Base-by-base conservation (phyloP, 2,329 filamentous ascomycete genomes). In the Calonectria honghensis region DNA sequence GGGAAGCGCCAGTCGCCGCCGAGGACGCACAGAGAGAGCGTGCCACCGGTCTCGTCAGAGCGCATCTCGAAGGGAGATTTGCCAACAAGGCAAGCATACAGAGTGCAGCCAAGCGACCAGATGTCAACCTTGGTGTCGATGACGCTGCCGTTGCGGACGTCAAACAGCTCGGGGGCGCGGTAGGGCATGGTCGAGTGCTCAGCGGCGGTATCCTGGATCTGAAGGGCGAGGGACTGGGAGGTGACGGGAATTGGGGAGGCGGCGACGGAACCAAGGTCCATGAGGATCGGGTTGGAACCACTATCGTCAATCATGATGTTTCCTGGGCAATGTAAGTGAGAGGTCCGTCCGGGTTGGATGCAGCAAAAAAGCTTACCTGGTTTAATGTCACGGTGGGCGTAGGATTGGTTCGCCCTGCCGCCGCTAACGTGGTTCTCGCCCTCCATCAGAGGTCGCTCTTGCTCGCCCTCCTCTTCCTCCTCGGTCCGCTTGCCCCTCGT, bases 161-260 rank as follows among this genome's bases (percentile, higher is more conserved):
- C 97, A 85, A 99, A 99, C 75, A 99, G 93, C 86, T 99, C 97
- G 0, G 97, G 97, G 1, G 97, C 97, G 74, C 97, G 95, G 87
- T 99, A 99, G 0, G 97, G 96, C 96, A 99, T 98, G 51, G 97
- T 99, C 78, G 93, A 96, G 88, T 98, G 96, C 85, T 99, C 97
- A 70, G 96, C 97, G 29, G 97, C 97, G 51, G 92, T 94, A 85
- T 99, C 97, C 86, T 98, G 97, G 45, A 98, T 94, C 68, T 96
- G 95, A 63, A 99, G 92, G 57, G 97, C 97, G 70, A 97, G 90
- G 3, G 95, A 97, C 75, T 96, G 93, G 24, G 95, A 97, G 6
- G 96, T 98, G 79, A 98, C 96, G 32, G 95, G 92, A 72, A 95
- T 95, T 1, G 97, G 97, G 2, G 95, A 96, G 24, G 94, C 94